Percentiles rank a stretch among this genome's conserved stretches.
phyloP scores from a whole-genome alignment of 345 rosid species.

The Brassica incana region DNA sequence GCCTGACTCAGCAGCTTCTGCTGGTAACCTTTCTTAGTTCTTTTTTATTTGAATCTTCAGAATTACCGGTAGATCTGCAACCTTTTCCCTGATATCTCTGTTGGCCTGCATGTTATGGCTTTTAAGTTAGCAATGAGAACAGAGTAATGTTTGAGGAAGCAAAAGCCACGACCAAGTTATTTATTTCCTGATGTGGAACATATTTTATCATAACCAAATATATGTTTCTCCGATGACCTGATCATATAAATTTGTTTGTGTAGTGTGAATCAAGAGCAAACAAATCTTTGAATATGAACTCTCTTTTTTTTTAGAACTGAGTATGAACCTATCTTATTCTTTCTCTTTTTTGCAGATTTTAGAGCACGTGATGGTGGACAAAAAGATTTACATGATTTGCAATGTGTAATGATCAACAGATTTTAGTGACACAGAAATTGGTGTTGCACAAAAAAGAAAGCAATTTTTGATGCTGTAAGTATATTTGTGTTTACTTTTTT shows the following conservation, averaged over 20 bases:
- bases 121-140: neutral
- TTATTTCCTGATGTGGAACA: neutral
- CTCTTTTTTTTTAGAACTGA: too few relatives aligned
- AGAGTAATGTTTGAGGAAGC: neutral
- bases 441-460: too few relatives aligned
- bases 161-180: neutral
- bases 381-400: too few relatives aligned
- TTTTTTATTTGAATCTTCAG: neutral
- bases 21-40: slow-evolving; percentile 49
- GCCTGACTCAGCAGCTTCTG: slow-evolving; percentile 59
- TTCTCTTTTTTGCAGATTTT: too few relatives aligned
- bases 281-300: neutral
- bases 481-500: neutral
- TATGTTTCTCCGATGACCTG: neutral
- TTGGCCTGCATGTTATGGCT: neutral
- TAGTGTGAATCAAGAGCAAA: neutral
- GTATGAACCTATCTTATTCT: too few relatives aligned
- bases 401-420: too few relatives aligned
- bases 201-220: neutral
- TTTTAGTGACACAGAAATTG: too few relatives aligned
- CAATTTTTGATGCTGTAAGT: neutral
- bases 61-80: neutral
- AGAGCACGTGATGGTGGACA: too few relatives aligned
- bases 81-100: neutral
- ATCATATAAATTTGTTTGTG: neutral